Percentiles rank a stretch among this genome's conserved stretches.
Conservation (phyloP, 371 early-diverging fungal species). For the Thermomucor indicae-seudaticae region DNA sequence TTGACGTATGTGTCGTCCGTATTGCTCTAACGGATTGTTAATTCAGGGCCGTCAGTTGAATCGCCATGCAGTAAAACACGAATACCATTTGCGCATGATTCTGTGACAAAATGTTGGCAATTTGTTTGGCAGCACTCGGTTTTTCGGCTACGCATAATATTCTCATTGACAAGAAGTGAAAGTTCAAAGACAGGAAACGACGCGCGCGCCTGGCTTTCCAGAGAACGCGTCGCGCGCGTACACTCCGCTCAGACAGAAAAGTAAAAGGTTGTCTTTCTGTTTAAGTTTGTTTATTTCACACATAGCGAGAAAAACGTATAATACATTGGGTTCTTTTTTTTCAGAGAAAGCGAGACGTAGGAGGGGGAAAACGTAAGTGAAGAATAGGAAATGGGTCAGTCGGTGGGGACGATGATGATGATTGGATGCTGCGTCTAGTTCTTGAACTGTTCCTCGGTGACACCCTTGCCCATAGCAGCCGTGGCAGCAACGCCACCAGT, state of each 20-base stretch:
- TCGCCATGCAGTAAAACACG: not conserved
- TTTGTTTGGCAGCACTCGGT: constrained; percentile 92
- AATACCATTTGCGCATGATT: constrained; percentile 31
- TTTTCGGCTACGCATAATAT: constrained; percentile 98
- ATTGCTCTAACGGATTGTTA: constrained; percentile 28
- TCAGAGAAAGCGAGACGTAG: not conserved
- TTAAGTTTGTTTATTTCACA: no score
- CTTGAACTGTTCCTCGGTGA: constrained; percentile 77
- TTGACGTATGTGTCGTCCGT: constrained; percentile 65
- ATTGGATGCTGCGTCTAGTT: not conserved
- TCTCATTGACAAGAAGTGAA: no score
- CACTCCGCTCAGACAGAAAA: no score
- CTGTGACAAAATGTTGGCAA: constrained; percentile 78
- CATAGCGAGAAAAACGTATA: no score
- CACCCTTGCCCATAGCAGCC: constrained; percentile 96
- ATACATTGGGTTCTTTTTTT: not conserved
- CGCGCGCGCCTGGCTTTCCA: not conserved
- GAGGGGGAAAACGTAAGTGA: not conserved
- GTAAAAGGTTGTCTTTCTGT: no score
- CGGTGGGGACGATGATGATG: not conserved
- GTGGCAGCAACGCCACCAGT: constrained; percentile 93
- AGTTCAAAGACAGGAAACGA: no score
- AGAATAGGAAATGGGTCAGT: not conserved
- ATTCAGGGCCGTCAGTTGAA: not conserved
- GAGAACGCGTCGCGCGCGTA: not conserved